phyloP scores from a whole-genome alignment of 2,329 filamentous ascomycete species.

The Myriosclerotinia duriaeana region DNA sequence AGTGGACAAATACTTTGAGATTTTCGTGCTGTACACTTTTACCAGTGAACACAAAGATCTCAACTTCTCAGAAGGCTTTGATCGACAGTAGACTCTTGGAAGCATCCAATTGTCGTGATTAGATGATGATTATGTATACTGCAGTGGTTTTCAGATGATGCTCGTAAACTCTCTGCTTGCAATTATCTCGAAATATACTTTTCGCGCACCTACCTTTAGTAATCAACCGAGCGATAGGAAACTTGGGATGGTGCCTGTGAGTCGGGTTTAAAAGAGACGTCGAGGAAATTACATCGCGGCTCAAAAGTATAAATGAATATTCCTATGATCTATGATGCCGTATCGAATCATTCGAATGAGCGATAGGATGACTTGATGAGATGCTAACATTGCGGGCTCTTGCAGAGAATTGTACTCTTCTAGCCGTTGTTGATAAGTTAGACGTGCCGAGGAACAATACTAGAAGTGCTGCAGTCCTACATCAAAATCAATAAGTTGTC shows the following conservation, averaged over 20 bases:
- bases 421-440: background rate
- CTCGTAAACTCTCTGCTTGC: background rate
- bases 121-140: background rate
- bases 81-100: background rate
- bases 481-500: background rate
- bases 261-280: background rate
- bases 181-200: constrained; percentile 2
- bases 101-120: background rate
- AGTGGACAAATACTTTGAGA: background rate
- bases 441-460: background rate
- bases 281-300: constrained; percentile 10
- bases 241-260: background rate
- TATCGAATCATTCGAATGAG: background rate
- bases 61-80: too few relatives aligned
- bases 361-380: background rate
- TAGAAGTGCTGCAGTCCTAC: background rate
- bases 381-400: background rate
- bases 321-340: too few relatives aligned
- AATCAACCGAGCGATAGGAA: background rate
- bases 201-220: constrained; percentile 10
- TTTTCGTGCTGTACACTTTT: background rate
- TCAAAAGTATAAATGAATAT: background rate
- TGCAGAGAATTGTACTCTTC: constrained; percentile 1
- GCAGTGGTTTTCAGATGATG: background rate
- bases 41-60: background rate